Base-by-base conservation (phyloP, 257 asterid species). In the Ilex aquifolium region DNA sequence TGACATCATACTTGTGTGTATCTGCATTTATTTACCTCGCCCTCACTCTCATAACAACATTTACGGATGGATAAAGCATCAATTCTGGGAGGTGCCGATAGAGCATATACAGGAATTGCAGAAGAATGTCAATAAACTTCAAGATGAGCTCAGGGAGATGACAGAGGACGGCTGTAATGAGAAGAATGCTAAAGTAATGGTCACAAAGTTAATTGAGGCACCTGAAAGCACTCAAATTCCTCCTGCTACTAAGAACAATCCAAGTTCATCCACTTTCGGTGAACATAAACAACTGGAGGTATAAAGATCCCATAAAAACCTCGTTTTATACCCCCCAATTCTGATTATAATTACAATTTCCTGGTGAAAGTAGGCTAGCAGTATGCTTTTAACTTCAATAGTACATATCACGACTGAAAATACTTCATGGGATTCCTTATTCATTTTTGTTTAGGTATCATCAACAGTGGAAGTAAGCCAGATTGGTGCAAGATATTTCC, bases 31-130 rank as follows among this genome's bases (percentile, higher is more conserved):
- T 31, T 50, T 32, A 44, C 40, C 21, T 36, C 9, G 10, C 14
- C 53, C 13, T 40, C 65, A n/a, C 9, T 50, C 44, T 30, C 21
- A 14, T 13, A 51, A 15, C 31, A 63, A 13, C 10, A 17, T 32
- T 56, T 58, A 15, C 44, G 88, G 98, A 91, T 91, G 97, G 95
- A 91, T 70, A 81, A 65, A 75, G 69, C 69, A 8, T 48, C 91
- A 63, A 86, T 76, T 21, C 42, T 86, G 67, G 83, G 72, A 27
- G 98, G 88, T 73, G 95, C 98, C 98, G 15, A 71, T 80, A 30
- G 82, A 76, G 13, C 86, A 88, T 80, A 85, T 88, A 59, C 63
- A 70, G 73, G 90, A 91, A 72, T 67, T 88, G 27, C 84, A 7
- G 74, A 63, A 52, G 88, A 74, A 59, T 12, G 65, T 77, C 6